Percentiles rank a stretch among this genome's conserved stretches.
These are phyloP conservation scores for Pseudocercospora macadamiae DNA, from an alignment of 2,329 filamentous ascomycete genomes.

Conservation along the genomic window DNA sequence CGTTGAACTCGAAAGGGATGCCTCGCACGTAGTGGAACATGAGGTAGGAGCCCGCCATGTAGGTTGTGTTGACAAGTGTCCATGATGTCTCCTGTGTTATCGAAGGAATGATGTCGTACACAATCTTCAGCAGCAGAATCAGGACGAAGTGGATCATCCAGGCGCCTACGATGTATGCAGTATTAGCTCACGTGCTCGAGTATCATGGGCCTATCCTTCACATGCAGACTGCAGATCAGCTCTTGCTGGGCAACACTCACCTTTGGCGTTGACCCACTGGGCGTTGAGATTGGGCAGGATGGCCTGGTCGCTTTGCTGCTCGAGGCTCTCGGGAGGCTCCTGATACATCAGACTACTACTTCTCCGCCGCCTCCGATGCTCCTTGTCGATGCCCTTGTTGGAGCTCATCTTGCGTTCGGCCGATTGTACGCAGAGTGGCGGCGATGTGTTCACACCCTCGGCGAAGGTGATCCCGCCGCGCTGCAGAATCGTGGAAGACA, in stretches of 20 bases:
- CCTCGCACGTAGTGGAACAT: constrained; percentile 99
- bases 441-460: constrained; percentile 66
- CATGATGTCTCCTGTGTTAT: constrained; percentile 98
- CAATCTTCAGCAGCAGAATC: constrained; percentile 88
- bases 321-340: constrained; percentile 92
- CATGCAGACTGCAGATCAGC: not conserved
- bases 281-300: constrained; percentile 94
- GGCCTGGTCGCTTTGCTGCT: constrained; percentile 96
- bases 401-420: constrained; percentile 49
- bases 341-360: constrained; percentile 99
- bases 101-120: constrained; percentile 95
- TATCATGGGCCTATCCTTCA: constrained; percentile 1
- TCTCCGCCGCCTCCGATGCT: constrained; percentile 71
- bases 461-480: constrained; percentile 86
- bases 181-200: constrained; percentile 16
- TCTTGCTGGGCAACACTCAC: constrained; percentile 53
- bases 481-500: constrained; percentile 88
- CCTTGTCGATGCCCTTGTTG: constrained; percentile 58
- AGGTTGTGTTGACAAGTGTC: constrained; percentile 98
- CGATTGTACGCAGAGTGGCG: constrained; percentile 36
- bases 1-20: constrained; percentile 98
- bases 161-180: constrained; percentile 65
- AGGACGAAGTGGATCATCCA: constrained; percentile 97
- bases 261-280: constrained; percentile 99
- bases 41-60: constrained; percentile 98